Conservation (phyloP, 306 rosid genomes). For the Citrullus amarus region DNA sequence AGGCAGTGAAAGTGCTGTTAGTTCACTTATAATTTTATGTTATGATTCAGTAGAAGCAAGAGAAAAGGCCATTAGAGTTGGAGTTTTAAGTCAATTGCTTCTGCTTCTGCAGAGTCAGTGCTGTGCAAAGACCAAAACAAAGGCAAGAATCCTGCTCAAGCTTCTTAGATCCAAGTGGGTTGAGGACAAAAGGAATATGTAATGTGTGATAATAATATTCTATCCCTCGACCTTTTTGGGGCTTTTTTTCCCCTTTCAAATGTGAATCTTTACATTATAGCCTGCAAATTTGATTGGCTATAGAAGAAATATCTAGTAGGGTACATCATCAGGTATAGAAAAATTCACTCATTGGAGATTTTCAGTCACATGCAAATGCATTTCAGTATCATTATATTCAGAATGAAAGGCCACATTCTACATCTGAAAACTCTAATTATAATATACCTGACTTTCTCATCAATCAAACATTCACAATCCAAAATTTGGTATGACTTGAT, state of each 20-base stretch:
- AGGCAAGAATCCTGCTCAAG: slow-evolving; percentile 66
- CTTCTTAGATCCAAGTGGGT: slow-evolving; percentile 55
- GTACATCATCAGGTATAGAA: neutral
- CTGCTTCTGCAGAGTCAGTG: slow-evolving; percentile 78
- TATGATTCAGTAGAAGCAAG: slow-evolving; percentile 33
- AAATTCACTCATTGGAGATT: neutral
- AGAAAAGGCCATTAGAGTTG: slow-evolving; percentile 52
- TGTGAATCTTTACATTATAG: slow-evolving; percentile 1
- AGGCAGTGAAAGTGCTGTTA: slow-evolving; percentile 64
- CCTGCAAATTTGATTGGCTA: neutral
- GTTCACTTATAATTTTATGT: slow-evolving; percentile 37
- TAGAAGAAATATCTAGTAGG: neutral
- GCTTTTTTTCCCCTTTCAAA: neutral
- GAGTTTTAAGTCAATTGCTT: slow-evolving; percentile 51
- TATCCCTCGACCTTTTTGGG: neutral
- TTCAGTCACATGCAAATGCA: slow-evolving; percentile 8
- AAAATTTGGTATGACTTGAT: slow-evolving; percentile 1
- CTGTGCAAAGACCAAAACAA: slow-evolving; percentile 42
- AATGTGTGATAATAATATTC: neutral
- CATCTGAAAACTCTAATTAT: neutral
- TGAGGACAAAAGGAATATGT: slow-evolving; percentile 30
- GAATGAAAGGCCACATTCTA: neutral
- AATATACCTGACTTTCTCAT: neutral
- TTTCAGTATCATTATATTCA: neutral
- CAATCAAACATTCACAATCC: neutral